Percentiles rank a stretch among this genome's conserved stretches.
Evolutionary conservation across 129 eudicot species (phyloP).

Genomic region (Logfia minima): DNA sequence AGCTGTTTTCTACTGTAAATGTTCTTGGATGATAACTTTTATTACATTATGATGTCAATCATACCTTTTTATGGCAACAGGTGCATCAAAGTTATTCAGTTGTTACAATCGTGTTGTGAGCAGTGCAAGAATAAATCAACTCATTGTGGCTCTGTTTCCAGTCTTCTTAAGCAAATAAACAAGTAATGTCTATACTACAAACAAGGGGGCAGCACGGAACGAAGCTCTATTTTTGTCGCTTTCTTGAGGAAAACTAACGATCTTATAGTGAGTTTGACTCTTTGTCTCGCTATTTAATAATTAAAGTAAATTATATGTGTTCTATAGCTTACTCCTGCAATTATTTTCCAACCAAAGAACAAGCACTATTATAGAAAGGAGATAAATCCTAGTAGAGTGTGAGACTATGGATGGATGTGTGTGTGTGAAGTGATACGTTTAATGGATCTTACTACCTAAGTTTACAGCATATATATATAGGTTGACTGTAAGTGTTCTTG

Average conservation of each 20-base stretch:
- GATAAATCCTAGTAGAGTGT: neutral
- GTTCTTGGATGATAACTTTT: neutral
- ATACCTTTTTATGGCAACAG: constrained; percentile 32
- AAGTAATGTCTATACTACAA: constrained; percentile 37
- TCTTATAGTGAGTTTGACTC: constrained; percentile 17
- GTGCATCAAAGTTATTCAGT: constrained; percentile 69
- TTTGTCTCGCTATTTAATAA: constrained; percentile 21
- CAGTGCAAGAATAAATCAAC: constrained; percentile 75
- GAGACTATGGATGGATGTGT: neutral
- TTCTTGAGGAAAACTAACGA: constrained; percentile 12
- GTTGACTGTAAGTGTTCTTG: no score
- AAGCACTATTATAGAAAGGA: neutral
- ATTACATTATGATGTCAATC: neutral
- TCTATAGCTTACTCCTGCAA: constrained; percentile 3
- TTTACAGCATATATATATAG: no score
- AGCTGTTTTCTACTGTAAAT: neutral
- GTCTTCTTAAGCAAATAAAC: constrained; percentile 72
- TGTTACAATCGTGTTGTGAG: constrained; percentile 81
- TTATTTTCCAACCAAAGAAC: neutral
- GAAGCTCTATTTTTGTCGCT: constrained; percentile 19
- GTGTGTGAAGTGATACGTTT: neutral
- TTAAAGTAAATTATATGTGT: neutral
- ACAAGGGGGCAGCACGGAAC: constrained; percentile 8
- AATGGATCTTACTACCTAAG: neutral
- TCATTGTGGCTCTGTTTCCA: constrained; percentile 82